Base-by-base conservation (phyloP, 2,329 filamentous ascomycete species). In the Alternaria conjuncta region DNA sequence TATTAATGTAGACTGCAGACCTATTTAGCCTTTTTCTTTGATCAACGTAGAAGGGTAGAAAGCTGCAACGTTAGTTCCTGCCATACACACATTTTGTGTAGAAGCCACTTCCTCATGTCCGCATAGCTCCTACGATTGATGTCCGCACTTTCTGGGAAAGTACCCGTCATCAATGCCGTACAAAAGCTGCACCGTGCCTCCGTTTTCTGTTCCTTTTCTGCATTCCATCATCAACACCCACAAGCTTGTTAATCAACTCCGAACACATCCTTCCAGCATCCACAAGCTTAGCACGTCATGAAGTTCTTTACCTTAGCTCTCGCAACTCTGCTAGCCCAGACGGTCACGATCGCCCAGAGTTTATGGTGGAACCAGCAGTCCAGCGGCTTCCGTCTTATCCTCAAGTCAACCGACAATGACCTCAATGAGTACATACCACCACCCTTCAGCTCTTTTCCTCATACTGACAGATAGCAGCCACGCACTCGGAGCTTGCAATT, bases 401-500 rank as follows among this genome's bases (percentile, higher is more conserved):
- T 74, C 51, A 63, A 57, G 15, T 72, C 69, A 10, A 60, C 56
- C 50, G 70, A 72, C 53, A 32, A 46, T 5, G 66, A 65, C 3
- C 55, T 71, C 44, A 61, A 75, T 30, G 70, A 68, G 66, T 67
- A 56, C 36, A 45, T 41, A 41, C 43, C 21, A 12, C 28, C 6
- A 9, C 20, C 11, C 10, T n/a, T n/a, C 32, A 36, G 2, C 49
- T 20, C n/a, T 23, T 11, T 41, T 30, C 6, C 54, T 23, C 11
- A 18, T 18, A 23, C 45, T 61, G 10, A 66, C 20, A 13, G 3
- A 25, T 5, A 12, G 5, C 13, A 67, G 69, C 13, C 65, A 55
- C 60, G 70, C 65, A 28, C 64, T 75, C 2, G 70, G 69, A 36
- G 69, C 71, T 25, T 76, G 83, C 73, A 82, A 84, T 61, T 78